phyloP scores from a whole-genome alignment of 2,329 filamentous ascomycete species.

The Trichophyton schoenleinii region DNA sequence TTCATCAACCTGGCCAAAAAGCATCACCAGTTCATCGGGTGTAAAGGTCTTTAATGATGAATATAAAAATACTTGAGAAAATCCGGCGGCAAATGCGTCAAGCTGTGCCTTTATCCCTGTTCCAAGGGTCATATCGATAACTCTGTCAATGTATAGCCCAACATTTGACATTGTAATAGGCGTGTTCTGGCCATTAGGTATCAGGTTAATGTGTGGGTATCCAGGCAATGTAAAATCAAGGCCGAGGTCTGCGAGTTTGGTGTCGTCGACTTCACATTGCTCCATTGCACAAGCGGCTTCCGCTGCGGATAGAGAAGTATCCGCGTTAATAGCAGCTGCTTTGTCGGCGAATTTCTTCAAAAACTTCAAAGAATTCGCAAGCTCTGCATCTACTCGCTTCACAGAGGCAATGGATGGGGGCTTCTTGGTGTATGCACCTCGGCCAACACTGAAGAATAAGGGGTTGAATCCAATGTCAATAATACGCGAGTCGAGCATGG shows the following conservation, averaged over 20 bases:
- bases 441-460: constrained; percentile 86
- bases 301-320: constrained; percentile 49
- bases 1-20: constrained; percentile 86
- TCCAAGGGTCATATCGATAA: constrained; percentile 86
- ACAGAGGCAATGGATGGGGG: constrained; percentile 79
- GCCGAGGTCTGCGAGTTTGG: constrained; percentile 70
- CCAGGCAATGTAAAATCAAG: constrained; percentile 93
- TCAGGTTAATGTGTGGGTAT: constrained; percentile 72
- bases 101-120: constrained; percentile 77
- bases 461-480: constrained; percentile 97
- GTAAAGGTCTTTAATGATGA: constrained; percentile 86
- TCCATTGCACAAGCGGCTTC: constrained; percentile 61
- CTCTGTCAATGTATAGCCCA: constrained; percentile 72
- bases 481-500: constrained; percentile 95
- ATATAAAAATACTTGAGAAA: constrained; percentile 94
- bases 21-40: constrained; percentile 82
- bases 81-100: constrained; percentile 79
- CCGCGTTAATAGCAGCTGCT: constrained; percentile 70
- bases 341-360: constrained; percentile 76
- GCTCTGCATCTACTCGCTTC: constrained; percentile 72
- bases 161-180: constrained; percentile 83
- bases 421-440: constrained; percentile 51
- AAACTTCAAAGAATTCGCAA: constrained; percentile 73
- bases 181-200: constrained; percentile 59
- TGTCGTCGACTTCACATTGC: constrained; percentile 60